Conservation (phyloP, 1,284 basidiomycete genomes). For the Sporisorium exsertum region DNA sequence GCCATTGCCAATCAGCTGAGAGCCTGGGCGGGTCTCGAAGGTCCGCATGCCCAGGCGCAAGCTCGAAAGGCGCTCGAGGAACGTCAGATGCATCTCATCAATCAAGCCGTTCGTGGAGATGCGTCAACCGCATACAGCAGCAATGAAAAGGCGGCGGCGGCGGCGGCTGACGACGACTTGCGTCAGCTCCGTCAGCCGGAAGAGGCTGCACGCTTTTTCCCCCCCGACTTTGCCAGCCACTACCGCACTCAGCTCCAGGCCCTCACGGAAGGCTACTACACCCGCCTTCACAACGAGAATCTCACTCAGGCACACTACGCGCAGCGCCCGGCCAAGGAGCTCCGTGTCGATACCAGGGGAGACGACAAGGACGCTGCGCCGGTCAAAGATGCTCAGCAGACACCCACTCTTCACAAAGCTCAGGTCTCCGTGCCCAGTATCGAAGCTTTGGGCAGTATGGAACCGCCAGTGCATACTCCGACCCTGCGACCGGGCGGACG, state of each 20-base stretch:
- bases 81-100: constrained; percentile 49
- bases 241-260: constrained; percentile 62
- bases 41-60: constrained; percentile 55
- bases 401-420: not conserved
- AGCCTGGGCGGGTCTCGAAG: constrained; percentile 65
- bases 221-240: constrained; percentile 65
- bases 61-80: constrained; percentile 56
- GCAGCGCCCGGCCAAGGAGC: constrained; percentile 14
- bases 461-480: constrained; percentile 43
- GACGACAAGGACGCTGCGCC: not conserved
- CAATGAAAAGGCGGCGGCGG: not conserved
- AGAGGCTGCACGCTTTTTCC: constrained; percentile 51
- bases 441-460: constrained; percentile 11
- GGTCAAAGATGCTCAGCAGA: not conserved
- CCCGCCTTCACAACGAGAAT: constrained; percentile 55
- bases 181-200: constrained; percentile 19
- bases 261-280: constrained; percentile 62
- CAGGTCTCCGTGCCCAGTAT: not conserved
- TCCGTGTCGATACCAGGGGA: not conserved
- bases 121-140: constrained; percentile 3
- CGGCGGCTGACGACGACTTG: constrained; percentile 1
- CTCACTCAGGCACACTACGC: constrained; percentile 40
- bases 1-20: constrained; percentile 53
- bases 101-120: constrained; percentile 26
- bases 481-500: constrained; percentile 36